Conservation (phyloP, 2,329 filamentous ascomycete genomes). For the Aspergillus chevalieri region DNA sequence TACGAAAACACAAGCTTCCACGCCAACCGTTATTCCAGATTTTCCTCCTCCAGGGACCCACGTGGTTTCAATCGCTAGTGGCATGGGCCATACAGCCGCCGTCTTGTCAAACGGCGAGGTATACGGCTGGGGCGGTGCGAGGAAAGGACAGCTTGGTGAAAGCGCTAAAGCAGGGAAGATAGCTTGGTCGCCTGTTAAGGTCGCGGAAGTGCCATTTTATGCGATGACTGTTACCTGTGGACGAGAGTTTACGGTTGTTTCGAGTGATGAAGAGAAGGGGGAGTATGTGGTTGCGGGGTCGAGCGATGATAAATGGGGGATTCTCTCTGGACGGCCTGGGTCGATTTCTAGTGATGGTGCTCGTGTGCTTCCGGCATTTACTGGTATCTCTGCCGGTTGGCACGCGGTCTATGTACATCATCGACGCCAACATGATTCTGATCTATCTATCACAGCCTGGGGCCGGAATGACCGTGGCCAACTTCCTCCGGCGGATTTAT, state of each 20-base stretch:
- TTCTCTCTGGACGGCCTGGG: conserved; percentile 54
- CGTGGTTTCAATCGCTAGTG: conserved; percentile 62
- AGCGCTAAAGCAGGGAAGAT: conserved; percentile 43
- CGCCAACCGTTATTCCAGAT: conserved; percentile 46
- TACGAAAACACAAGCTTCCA: conserved; percentile 18
- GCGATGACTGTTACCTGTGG: conserved; percentile 67
- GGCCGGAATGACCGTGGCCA: conserved; percentile 83
- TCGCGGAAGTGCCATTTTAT: conserved; percentile 56
- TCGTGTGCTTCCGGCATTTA: conserved; percentile 42
- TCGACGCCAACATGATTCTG: conserved; percentile 17
- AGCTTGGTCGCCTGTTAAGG: conserved; percentile 55
- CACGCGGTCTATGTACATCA: conserved; percentile 68
- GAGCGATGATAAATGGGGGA: conserved; percentile 58
- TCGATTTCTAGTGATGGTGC: conserved; percentile 9
- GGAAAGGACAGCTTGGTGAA: conserved; percentile 75
- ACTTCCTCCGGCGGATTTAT: conserved; percentile 59
- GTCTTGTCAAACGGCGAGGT: conserved; percentile 69
- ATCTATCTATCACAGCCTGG: conserved; percentile 64
- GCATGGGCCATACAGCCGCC: conserved; percentile 70
- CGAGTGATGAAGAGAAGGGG: conserved; percentile 50
- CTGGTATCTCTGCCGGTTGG: conserved; percentile 73
- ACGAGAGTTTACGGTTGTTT: conserved; percentile 75
- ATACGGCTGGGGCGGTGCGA: conserved; percentile 82
- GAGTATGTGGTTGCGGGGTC: conserved; percentile 63
- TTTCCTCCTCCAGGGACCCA: conserved; percentile 59